Percentiles rank a stretch among this genome's conserved stretches.
phyloP scores from a whole-genome alignment of 768 basidiomycete genomes.

The Leucosporidium creatinivorum region DNA sequence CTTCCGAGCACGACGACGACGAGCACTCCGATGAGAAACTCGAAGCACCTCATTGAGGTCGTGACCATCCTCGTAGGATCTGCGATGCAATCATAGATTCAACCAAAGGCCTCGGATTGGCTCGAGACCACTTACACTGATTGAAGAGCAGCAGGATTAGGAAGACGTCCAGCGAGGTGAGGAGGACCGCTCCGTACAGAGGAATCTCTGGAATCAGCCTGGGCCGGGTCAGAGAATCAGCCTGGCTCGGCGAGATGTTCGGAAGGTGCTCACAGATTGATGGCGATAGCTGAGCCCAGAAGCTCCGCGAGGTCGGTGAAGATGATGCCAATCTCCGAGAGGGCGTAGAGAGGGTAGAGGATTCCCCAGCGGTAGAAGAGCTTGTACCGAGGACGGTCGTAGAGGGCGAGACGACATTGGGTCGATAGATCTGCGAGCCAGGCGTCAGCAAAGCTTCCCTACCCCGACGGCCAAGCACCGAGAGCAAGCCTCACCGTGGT shows the following conservation, averaged over 20 bases:
- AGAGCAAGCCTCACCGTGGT: conserved; percentile 19
- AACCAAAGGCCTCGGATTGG: too few species aligned
- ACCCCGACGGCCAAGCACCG: not conserved
- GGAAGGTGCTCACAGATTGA: conserved; percentile 59
- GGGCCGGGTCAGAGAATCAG: not conserved
- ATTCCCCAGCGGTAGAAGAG: conserved; percentile 54
- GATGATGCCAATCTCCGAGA: conserved; percentile 39
- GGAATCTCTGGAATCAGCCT: conserved; percentile 58
- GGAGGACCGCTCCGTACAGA: conserved; percentile 62
- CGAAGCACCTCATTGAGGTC: conserved; percentile 33
- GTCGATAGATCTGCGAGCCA: conserved; percentile 50
- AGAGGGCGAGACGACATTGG: conserved; percentile 58
- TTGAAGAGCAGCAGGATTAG: conserved; percentile 50
- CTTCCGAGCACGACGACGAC: conserved; percentile 63
- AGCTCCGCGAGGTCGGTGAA: conserved; percentile 50
- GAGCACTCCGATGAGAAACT: conserved; percentile 35
- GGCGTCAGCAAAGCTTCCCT: not conserved
- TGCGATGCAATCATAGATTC: not conserved
- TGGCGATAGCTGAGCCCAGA: conserved; percentile 69
- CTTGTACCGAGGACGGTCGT: conserved; percentile 58
- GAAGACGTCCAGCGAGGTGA: conserved; percentile 63
- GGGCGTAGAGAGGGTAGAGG: conserved; percentile 50
- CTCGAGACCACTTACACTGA: conserved; percentile 14
- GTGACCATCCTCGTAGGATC: conserved; percentile 32
- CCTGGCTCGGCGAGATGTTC: too few species aligned